Conservation (phyloP, 805 yeast genomes). For the Tetrapisispora taiwanensis region DNA sequence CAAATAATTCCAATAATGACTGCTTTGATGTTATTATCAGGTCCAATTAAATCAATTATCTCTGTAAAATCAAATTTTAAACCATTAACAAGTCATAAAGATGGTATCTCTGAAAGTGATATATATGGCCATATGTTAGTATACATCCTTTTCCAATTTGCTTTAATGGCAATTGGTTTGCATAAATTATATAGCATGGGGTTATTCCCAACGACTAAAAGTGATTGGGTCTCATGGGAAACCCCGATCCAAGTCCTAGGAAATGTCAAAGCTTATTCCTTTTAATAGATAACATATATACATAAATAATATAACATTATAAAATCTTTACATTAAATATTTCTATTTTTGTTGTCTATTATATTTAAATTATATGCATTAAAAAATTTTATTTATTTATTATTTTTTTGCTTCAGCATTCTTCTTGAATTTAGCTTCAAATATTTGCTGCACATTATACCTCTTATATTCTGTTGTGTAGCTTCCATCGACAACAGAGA, state of each 20-base stretch:
- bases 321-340: neutral
- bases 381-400: too few relatives aligned
- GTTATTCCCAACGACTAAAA: slow-evolving; percentile 69
- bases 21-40: slow-evolving; percentile 73
- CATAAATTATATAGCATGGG: slow-evolving; percentile 88
- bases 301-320: too few relatives aligned
- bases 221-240: slow-evolving; percentile 94
- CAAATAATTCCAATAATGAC: slow-evolving; percentile 88
- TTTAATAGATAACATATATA: slow-evolving; percentile 7
- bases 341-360: too few relatives aligned
- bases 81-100: slow-evolving; percentile 28
- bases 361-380: too few relatives aligned
- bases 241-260: slow-evolving; percentile 23
- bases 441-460: slow-evolving; percentile 76
- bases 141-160: slow-evolving; percentile 39
- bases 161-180: slow-evolving; percentile 61
- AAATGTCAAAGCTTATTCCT: slow-evolving; percentile 14
- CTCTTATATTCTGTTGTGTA: slow-evolving; percentile 42
- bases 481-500: slow-evolving; percentile 67
- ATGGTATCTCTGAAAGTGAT: slow-evolving; percentile 10
- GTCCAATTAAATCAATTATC: slow-evolving; percentile 65
- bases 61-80: slow-evolving; percentile 47
- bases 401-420: slow-evolving; percentile 2
- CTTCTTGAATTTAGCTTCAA: slow-evolving; percentile 33
- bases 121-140: slow-evolving; percentile 35